Conservation (phyloP, 306 rosid species). For the Rosa persica region DNA sequence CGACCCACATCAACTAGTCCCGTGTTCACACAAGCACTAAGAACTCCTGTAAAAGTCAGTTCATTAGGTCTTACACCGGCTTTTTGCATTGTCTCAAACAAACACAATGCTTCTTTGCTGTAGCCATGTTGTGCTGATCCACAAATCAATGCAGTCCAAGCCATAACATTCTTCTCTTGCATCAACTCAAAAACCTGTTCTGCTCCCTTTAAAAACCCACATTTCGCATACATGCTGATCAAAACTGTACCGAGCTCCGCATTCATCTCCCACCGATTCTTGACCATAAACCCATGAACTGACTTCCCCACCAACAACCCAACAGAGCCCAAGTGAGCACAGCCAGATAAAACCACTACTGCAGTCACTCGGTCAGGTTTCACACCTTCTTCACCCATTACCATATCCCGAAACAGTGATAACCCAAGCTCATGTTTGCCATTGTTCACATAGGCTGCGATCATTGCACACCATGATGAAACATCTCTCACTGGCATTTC, state of each 20-base stretch:
- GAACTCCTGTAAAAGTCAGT: conserved; percentile 31
- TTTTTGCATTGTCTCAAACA: conserved; percentile 23
- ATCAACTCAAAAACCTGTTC: conserved; percentile 20
- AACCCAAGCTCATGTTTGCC: conserved; percentile 30
- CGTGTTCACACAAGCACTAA: conserved; percentile 34
- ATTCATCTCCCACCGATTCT: conserved; percentile 54
- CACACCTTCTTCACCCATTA: conserved; percentile 29
- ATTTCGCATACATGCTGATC: conserved; percentile 37
- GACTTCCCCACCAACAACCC: conserved; percentile 56
- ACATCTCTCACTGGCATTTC: conserved; percentile 45
- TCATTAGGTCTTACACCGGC: conserved; percentile 20
- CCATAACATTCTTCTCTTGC: conserved; percentile 13
- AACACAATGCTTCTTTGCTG: conserved; percentile 12
- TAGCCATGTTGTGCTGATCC: conserved; percentile 26
- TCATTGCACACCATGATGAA: conserved; percentile 56
- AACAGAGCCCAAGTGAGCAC: conserved; percentile 36
- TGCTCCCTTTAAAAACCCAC: conserved; percentile 28
- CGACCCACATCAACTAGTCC: conserved; percentile 26
- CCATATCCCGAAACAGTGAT: conserved; percentile 50
- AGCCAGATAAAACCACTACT: conserved; percentile 44
- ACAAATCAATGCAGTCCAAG: conserved; percentile 34
- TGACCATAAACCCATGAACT: conserved; percentile 50
- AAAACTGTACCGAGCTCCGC: conserved; percentile 51
- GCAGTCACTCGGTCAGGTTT: conserved; percentile 36
- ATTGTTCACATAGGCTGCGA: conserved; percentile 40